These are phyloP conservation scores for Colletotrichum eleusines DNA, from an alignment of 2,329 filamentous ascomycete species.

Conservation along the genomic window DNA sequence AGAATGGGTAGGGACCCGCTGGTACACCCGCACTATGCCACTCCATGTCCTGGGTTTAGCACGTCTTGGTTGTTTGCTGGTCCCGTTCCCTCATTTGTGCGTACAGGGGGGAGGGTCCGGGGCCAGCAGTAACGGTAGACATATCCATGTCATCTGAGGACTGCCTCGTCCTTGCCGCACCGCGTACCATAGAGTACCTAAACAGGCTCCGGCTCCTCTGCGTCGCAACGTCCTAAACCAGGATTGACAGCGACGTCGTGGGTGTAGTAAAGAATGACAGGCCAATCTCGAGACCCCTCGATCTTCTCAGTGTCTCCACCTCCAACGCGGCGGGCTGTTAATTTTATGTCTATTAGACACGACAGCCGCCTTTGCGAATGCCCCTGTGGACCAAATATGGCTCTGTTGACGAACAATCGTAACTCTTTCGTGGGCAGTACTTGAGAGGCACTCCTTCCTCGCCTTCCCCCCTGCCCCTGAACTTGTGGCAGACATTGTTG, in stretches of 20 bases:
- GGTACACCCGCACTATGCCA: constrained; percentile 37
- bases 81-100: constrained; percentile 27
- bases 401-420: constrained; percentile 23
- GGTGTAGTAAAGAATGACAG: constrained; percentile 46
- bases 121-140: constrained; percentile 33
- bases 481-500: constrained; percentile 8
- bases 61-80: constrained; percentile 37
- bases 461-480: constrained; percentile 19
- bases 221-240: constrained; percentile 41
- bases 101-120: constrained; percentile 20
- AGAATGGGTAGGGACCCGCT: constrained; percentile 36
- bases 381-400: constrained; percentile 35
- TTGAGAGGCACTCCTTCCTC: constrained; percentile 20
- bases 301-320: constrained; percentile 48
- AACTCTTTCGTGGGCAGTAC: constrained; percentile 16
- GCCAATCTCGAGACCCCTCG: constrained; percentile 48
- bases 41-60: constrained; percentile 34
- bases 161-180: constrained; percentile 32
- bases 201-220: constrained; percentile 24
- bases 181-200: constrained; percentile 33
- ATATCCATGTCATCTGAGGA: constrained; percentile 41
- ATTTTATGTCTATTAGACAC: constrained; percentile 48
- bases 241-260: constrained; percentile 53
- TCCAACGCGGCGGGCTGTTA: constrained; percentile 45
- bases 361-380: constrained; percentile 44